Percentiles rank a stretch among this genome's conserved stretches.
Evolutionary conservation across 192 early-diverging fungal species (phyloP).

Genomic region (Chytriomyces hyalinus): DNA sequence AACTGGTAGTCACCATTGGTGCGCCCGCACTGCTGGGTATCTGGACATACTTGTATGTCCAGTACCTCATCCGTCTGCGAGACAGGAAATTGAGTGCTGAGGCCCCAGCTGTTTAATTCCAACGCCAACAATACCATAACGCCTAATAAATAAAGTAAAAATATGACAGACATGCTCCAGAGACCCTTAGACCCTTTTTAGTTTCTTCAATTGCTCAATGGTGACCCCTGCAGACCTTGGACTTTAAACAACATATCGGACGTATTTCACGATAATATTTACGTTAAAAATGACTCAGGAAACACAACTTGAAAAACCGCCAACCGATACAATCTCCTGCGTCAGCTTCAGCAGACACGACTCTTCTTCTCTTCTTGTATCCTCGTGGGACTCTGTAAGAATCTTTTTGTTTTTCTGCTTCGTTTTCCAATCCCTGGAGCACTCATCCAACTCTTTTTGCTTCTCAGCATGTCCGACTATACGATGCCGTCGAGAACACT

Average conservation of each 20-base stretch:
- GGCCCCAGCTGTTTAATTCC: not conserved
- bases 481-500: constrained; percentile 73
- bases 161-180: no score
- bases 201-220: no score
- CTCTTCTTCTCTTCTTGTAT: constrained; percentile 70
- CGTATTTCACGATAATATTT: not conserved
- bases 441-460: not conserved
- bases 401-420: not conserved
- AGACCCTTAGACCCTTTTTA: no score
- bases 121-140: not conserved
- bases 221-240: no score
- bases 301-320: constrained; percentile 76
- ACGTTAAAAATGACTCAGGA: constrained; percentile 21
- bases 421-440: not conserved
- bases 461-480: constrained; percentile 75
- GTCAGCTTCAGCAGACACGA: constrained; percentile 75
- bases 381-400: constrained; percentile 90
- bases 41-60: not conserved
- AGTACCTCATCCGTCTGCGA: not conserved
- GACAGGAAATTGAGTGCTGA: no score
- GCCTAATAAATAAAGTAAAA: not conserved
- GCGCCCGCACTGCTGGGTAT: not conserved
- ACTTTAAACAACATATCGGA: no score
- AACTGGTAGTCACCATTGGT: no score
- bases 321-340: constrained; percentile 82